Conservation (phyloP, 106 monocot species). For the Allium fistulosum region DNA sequence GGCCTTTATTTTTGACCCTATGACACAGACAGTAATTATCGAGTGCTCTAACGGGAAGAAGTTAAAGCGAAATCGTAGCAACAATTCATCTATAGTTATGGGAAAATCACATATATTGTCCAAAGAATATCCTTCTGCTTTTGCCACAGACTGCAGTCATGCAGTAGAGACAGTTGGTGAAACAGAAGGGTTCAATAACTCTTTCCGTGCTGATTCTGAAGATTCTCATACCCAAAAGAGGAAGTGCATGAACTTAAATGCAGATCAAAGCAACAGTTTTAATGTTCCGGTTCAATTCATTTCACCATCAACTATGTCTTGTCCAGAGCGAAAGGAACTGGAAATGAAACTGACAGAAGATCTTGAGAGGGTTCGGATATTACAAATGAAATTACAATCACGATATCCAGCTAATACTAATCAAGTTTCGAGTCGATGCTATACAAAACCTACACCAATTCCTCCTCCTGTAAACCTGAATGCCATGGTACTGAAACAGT, state of each 20-base stretch:
- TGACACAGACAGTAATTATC: conserved; percentile 23
- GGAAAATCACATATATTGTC: conserved; percentile 39
- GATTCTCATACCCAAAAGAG: conserved; percentile 64
- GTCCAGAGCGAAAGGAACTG: conserved; percentile 34
- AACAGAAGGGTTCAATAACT: conserved; percentile 62
- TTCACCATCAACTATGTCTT: conserved; percentile 46
- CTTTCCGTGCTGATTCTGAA: conserved; percentile 48
- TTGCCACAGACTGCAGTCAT: conserved; percentile 53
- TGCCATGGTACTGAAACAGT: conserved; percentile 56
- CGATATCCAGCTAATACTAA: conserved; percentile 7
- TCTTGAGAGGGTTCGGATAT: conserved; percentile 48
- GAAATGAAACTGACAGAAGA: conserved; percentile 42
- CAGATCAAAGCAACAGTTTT: conserved; percentile 21
- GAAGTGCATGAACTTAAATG: conserved; percentile 61
- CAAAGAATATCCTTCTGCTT: conserved; percentile 26
- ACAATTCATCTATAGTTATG: conserved; percentile 23
- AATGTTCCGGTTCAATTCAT: conserved; percentile 50
- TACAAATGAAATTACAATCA: conserved; percentile 45
- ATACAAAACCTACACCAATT: conserved; percentile 16
- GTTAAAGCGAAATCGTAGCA: conserved; percentile 8
- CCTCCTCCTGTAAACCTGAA: conserved; percentile 10
- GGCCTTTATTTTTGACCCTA: neutral
- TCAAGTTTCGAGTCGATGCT: conserved; percentile 27
- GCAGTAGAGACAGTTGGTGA: conserved; percentile 72
- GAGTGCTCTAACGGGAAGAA: conserved; percentile 20